These are phyloP conservation scores for Vachellia collinsii DNA, from an alignment of 306 rosid species.

Conservation along the genomic window DNA sequence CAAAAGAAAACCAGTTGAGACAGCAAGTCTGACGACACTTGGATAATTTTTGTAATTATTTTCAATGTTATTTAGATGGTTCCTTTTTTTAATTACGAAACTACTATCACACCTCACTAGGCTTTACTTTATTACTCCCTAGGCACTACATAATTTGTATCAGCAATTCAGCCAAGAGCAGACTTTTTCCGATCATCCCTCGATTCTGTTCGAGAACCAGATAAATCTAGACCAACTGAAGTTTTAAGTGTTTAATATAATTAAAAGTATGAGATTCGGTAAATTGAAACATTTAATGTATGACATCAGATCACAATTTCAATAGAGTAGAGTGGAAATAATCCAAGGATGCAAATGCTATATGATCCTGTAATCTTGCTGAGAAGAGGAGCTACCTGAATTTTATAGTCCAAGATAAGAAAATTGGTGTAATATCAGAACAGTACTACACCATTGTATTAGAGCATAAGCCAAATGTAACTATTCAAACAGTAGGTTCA, in stretches of 20 bases:
- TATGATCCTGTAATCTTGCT: conserved; percentile 20
- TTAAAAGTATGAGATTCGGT: neutral
- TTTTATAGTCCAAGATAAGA: neutral
- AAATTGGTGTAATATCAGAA: neutral
- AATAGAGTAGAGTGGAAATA: too few species aligned
- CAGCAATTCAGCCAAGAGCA: neutral
- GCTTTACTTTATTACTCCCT: neutral
- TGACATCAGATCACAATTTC: too few species aligned
- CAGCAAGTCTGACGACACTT: neutral
- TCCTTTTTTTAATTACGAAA: too few species aligned
- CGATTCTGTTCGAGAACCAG: neutral
- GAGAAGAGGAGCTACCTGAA: conserved; percentile 4
- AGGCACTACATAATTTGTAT: neutral
- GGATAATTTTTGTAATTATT: neutral
- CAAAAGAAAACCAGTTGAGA: neutral
- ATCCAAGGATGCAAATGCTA: too few species aligned
- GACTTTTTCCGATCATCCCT: neutral
- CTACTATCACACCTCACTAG: neutral
- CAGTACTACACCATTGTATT: neutral
- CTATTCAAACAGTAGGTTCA: conserved; percentile 5
- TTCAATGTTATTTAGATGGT: neutral
- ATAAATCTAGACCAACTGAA: neutral
- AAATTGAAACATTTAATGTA: too few species aligned
- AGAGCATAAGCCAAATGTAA: neutral
- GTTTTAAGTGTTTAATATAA: conserved; percentile 1